Percentiles rank a stretch among this genome's conserved stretches.
Conservation (phyloP, 2,329 filamentous ascomycete species). For the Lasiodiplodia sp. region DNA sequence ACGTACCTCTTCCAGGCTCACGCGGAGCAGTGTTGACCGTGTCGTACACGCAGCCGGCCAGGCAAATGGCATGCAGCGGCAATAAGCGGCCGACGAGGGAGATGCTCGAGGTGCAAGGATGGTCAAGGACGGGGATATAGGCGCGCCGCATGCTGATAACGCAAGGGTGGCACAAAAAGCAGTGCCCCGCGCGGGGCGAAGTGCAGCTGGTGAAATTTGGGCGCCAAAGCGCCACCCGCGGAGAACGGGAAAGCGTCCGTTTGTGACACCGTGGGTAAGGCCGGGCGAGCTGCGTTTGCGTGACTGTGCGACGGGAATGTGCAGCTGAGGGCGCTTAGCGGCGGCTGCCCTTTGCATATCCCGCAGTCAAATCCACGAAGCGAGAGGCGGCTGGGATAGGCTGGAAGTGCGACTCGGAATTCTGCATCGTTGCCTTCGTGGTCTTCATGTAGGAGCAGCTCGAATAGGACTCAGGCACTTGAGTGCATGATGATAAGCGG, state of each 20-base stretch:
- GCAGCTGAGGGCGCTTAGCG: conserved; percentile 25
- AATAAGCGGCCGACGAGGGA: neutral
- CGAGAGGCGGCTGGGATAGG: neutral
- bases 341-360: neutral
- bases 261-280: neutral
- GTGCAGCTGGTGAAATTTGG: neutral
- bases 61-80: neutral
- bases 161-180: conserved; percentile 8
- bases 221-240: neutral
- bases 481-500: conserved; percentile 5
- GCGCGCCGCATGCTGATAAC: conserved; percentile 12
- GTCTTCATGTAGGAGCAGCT: neutral
- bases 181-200: conserved; percentile 9
- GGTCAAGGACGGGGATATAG: neutral
- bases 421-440: conserved; percentile 5
- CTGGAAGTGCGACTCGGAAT: neutral
- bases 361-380: neutral
- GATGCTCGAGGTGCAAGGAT: neutral
- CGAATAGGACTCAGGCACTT: neutral
- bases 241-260: conserved; percentile 23
- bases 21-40: neutral
- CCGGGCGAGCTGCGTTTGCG: conserved; percentile 1
- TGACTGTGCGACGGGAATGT: conserved; percentile 15
- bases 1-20: neutral
- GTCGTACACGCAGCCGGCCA: neutral